Conservation (phyloP, 345 rosid species). For the Melaleuca alternifolia region DNA sequence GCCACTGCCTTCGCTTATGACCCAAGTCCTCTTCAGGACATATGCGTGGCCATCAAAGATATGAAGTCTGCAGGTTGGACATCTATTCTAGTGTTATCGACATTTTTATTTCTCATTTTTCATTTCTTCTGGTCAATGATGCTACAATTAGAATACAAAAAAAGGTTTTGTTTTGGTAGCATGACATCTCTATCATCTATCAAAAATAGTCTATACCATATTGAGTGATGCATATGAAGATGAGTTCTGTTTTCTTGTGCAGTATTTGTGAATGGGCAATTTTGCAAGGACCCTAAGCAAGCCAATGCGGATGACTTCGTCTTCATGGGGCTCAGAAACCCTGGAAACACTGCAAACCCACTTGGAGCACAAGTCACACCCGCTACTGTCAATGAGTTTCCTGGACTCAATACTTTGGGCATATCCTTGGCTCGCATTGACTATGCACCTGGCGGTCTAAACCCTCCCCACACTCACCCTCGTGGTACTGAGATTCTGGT, state of each 20-base stretch:
- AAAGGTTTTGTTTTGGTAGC: neutral
- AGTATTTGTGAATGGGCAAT: conserved; percentile 28
- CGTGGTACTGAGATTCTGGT: conserved; percentile 27
- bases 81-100: neutral
- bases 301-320: conserved; percentile 14
- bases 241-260: neutral
- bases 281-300: conserved; percentile 22
- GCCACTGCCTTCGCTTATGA: neutral
- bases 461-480: conserved; percentile 35
- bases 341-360: neutral
- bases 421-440: conserved; percentile 14
- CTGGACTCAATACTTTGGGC: conserved; percentile 19
- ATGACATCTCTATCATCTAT: neutral
- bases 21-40: neutral
- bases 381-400: neutral
- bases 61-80: neutral
- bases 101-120: too few relatives aligned
- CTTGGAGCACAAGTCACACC: conserved; percentile 12
- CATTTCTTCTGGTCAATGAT: neutral
- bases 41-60: neutral
- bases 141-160: neutral
- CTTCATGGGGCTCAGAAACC: conserved; percentile 5
- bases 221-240: neutral
- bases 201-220: too few relatives aligned
- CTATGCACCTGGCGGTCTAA: conserved; percentile 14